Percentiles rank a stretch among this genome's conserved stretches.
Conservation (phyloP, 441 rosid genomes). For the Gossypium lobatum region DNA sequence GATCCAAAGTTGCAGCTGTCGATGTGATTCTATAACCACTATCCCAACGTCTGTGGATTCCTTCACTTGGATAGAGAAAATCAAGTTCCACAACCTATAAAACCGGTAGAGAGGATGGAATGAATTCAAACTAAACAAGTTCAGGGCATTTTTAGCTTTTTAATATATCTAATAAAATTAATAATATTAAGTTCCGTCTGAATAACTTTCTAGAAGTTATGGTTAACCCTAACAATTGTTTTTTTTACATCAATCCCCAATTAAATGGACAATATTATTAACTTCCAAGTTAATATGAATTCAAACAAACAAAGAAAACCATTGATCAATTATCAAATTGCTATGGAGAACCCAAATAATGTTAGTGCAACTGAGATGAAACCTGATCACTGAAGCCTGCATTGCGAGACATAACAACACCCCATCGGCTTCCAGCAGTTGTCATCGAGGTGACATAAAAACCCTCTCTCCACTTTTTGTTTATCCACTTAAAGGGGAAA, state of each 20-base stretch:
- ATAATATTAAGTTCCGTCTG: no score
- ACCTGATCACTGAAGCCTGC: constrained; percentile 99
- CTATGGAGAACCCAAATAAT: not conserved
- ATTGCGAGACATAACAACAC: constrained; percentile 99
- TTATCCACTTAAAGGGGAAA: constrained; percentile 98
- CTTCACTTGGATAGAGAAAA: constrained; percentile 98
- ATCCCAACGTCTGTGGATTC: constrained; percentile 97
- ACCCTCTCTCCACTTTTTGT: constrained; percentile 99
- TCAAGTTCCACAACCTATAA: constrained; percentile 92
- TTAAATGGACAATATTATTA: not conserved
- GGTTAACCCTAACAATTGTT: no score
- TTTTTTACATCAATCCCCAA: no score
- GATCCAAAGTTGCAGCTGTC: constrained; percentile 92
- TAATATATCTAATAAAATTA: no score
- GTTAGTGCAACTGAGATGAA: not conserved
- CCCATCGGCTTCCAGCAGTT: constrained; percentile 98
- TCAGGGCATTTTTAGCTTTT: not conserved
- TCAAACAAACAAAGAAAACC: not conserved
- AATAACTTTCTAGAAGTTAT: no score
- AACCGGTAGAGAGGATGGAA: constrained; percentile 4
- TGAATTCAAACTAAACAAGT: not conserved
- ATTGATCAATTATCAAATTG: no score
- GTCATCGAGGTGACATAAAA: constrained; percentile 99
- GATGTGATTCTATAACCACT: constrained; percentile 85
- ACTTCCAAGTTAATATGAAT: not conserved